Evolutionary conservation across 352 stramenopile species (phyloP), one percentile per base, ranked within the genome.

Genomic region (Pythium coloratum): DNA sequence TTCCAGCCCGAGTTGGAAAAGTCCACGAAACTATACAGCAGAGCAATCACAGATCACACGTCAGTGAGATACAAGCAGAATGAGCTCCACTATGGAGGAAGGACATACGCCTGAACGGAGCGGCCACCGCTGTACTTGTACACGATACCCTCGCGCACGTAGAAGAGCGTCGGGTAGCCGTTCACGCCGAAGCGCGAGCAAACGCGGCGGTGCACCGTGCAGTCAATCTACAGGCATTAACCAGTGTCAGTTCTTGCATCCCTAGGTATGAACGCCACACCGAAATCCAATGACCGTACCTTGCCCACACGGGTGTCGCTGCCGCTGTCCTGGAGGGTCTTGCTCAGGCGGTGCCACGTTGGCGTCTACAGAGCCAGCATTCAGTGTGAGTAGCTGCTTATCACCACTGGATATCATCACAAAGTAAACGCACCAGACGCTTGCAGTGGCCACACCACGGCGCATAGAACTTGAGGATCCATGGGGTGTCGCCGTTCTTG

Each of bases 371-470:
- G 12, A 59, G 24, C 30, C 12, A 53, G 3, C 46, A 53, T 1
- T 30, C 20, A 6, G 20, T 10, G 46, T 16, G 20, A 53, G n/a
- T 32, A 18, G 3, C 10, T 10, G 10, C 32, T 0, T 14, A 24
- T 26, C 30, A 6, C 20, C 20, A 32, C 9, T 50, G 8, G 24
- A 3, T 12, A 53, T n/a, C 2, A 53, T 12, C 20, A 30, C 16
- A 26, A 6, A 13, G 18, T 9, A 53, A 14, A 53, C 81, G 62
- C 71, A 89, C 82, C 56, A 95, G 64, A n/a, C 83, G 83, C 82
- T 98, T 96, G 88, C 94, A 98, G 83, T 98, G 94, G 55, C 94
- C 94, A 69, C 92, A 98, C 92, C 92, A 98, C 32, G 93, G 94
- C 28, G 94, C 94, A 71, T 97, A 97, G 75, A 98, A 98, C 75